A percentile compares a stretch with the other conserved stretches of the same genome.
These are phyloP conservation scores for Vitis vinifera DNA, from an alignment of 164 flowering plant species.

Conservation along the genomic window ASM3070453v1 NC_081809.1:5267001-5267500, in stretches of 20 bases:
- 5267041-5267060: neutral
- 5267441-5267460: conserved; percentile 2
- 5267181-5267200: conserved; percentile 20
- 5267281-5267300: conserved; percentile 22
- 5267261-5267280: conserved; percentile 17
- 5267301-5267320: conserved; percentile 11
- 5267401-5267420: neutral
- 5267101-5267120: conserved; percentile 14
- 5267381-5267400: conserved; percentile 11
- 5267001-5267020: conserved; percentile 19
- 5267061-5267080: conserved; percentile 19
- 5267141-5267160: conserved; percentile 20
- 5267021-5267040: conserved; percentile 10
- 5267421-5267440: conserved; percentile 13
- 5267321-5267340: conserved; percentile 28
- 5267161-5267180: conserved; percentile 19
- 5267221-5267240: conserved; percentile 23
- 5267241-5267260: conserved; percentile 19
- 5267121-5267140: conserved; percentile 9
- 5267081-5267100: conserved; percentile 6
- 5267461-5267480: conserved; percentile 5
- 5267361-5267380: conserved; percentile 26
- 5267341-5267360: conserved; percentile 20
- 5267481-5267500: neutral
- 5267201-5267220: conserved; percentile 8